These are phyloP conservation scores for Flaveria brownii DNA, from an alignment of 129 eudicot genomes.

Conservation along the genomic window DNA sequence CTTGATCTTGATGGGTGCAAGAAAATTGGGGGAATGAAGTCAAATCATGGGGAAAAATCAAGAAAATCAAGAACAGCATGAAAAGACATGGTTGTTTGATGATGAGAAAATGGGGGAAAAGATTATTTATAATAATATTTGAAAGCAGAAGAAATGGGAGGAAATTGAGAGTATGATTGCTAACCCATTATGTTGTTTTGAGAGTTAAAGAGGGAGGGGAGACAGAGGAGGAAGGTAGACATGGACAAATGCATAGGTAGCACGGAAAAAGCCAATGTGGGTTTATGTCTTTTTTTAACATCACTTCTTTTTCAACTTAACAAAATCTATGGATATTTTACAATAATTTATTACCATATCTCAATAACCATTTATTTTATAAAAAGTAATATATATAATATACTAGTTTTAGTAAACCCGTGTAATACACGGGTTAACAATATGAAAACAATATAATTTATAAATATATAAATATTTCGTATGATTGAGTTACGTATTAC, in stretches of 20 bases:
- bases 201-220: slow-evolving; percentile 31
- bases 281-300: slow-evolving; percentile 43
- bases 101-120: neutral
- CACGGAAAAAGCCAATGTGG: slow-evolving; percentile 45
- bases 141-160: slow-evolving; percentile 22
- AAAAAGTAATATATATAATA: too few relatives aligned
- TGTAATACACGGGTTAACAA: too few relatives aligned
- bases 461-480: too few relatives aligned
- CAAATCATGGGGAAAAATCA: slow-evolving; percentile 42
- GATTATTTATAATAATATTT: neutral
- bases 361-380: neutral
- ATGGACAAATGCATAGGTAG: slow-evolving; percentile 49
- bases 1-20: slow-evolving; percentile 35
- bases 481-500: too few relatives aligned
- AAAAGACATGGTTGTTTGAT: slow-evolving; percentile 33
- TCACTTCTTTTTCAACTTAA: slow-evolving; percentile 29
- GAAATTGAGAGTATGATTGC: slow-evolving; percentile 55
- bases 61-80: slow-evolving; percentile 33
- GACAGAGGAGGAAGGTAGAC: slow-evolving; percentile 44
- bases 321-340: slow-evolving; percentile 22
- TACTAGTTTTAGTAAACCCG: too few relatives aligned
- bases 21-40: slow-evolving; percentile 36
- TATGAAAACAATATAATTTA: too few relatives aligned
- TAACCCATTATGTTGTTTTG: slow-evolving; percentile 39
- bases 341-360: neutral